Evolutionary conservation across 805 yeast species (phyloP), one percentile per base, ranked within the genome.

Genomic region (Metschnikowia proteae): DNA sequence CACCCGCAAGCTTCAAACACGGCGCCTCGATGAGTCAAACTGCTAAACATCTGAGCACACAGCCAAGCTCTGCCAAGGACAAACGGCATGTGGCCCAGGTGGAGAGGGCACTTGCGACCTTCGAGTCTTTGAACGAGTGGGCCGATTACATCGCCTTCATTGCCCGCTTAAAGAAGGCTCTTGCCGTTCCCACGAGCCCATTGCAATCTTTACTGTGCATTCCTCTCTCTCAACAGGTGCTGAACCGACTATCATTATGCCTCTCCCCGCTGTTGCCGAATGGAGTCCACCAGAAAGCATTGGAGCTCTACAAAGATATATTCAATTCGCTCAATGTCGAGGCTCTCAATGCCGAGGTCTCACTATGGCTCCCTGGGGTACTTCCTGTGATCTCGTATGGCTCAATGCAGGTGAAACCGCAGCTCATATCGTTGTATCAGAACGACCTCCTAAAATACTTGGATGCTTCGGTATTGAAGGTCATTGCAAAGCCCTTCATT

Each of bases 91-190:
- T 74, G 22, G 73, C 79, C n/a, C 82, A 77, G 49, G 77, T 92
- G 9, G 92, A 86, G 45, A 79, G 83, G 55, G 88, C 94, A 0
- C 71, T 94, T 23, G 75, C 79, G 5, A 74, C 80, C 17, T 92
- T 92, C 70, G 96, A 88, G 45, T 70, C 86, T 1, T 85, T 90
- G 1, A 86, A 83, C 30, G 99, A 94, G 70, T 94, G 99, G 99
- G 98, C 99, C 10, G 99, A 94, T 63, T 90, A 92, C 64, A 94
- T 94, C 48, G 85, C 97, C 23, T 91, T 88, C 63, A 72, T 95
- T 39, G 83, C 92, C 2, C 81, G 86, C 51, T 75, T 95, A 5
- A 82, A 83, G 50, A 88, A 89, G 62, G 83, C 95, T 0, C 66
- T 91, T 36, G 70, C 60, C 49, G 57, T 68, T 34, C 58, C 55